Evolutionary conservation across 202 grass and related monocot genomes (phyloP), one percentile per base, ranked within the genome.

Genomic region (Hordeum pubiflorum): DNA sequence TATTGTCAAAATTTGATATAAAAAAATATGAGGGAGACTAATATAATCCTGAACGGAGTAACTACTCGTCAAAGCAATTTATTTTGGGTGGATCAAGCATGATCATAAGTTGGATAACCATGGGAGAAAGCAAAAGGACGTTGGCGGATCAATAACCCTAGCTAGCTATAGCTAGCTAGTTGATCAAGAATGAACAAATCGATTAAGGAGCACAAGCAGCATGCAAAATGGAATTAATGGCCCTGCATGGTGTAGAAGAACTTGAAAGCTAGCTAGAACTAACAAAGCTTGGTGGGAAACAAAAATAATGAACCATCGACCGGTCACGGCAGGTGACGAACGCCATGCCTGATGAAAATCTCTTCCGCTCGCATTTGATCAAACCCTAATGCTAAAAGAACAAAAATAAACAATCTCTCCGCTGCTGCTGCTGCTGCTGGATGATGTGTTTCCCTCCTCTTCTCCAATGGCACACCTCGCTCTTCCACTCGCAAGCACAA

Each of bases 341-440:
- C 31, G 81, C 52, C 76, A 70, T 57, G 79, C 38, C 64, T 74
- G 48, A 86, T 74, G 37, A 78, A 86, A 82, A 82, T 78, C 59
- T 89, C 79, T 86, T 78, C 61, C 71, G 63, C 82, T 86, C 83
- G 73, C 83, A 86, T 33, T 86, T 79, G 68, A 89, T 82, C 83
- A 89, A 89, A 89, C 87, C 75, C 87, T 89, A 89, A 61, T 75
- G 43, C 74, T 86, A 89, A 89, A 89, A 79, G 75, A 83, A 89
- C 61, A 79, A 86, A 89, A 86, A 24, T 71, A 83, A 71, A 80
- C 75, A 86, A 86, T 82, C 78, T 89, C 82, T 85, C 71, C 63
- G 81, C 80, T 78, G 46, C 46, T 72, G 81, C 80, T 73, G 46
- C 54, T 75, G 86, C 24, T 31, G 29, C 34, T 24, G 38, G n/a